phyloP scores from a whole-genome alignment of 768 basidiomycete genomes.

The Lentinula edodes region DNA sequence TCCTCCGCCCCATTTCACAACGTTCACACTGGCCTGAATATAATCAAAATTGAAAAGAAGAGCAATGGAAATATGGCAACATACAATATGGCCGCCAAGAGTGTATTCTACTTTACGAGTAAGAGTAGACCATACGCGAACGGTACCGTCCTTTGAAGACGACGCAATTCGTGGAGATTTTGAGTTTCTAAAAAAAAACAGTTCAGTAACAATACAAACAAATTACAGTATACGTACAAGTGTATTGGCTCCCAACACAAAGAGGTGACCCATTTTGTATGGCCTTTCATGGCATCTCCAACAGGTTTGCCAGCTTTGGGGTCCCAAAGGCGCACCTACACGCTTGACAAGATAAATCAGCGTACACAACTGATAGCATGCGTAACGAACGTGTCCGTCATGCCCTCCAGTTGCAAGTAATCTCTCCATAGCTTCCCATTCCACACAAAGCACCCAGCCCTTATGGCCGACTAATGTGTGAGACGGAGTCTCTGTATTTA shows the following conservation, averaged over 20 bases:
- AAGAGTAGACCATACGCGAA: constrained; percentile 85
- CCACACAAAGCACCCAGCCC: constrained; percentile 95
- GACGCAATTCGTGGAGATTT: constrained; percentile 82
- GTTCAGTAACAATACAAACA: not conserved
- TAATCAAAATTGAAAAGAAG: not conserved
- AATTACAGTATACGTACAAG: constrained; percentile 44
- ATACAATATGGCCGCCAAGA: constrained; percentile 77
- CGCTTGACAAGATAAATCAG: not conserved
- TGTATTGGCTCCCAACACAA: constrained; percentile 97
- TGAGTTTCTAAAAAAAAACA: constrained; percentile 51
- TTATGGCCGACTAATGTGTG: constrained; percentile 83
- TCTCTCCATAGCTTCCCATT: constrained; percentile 93
- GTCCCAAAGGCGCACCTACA: constrained; percentile 82
- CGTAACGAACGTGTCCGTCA: constrained; percentile 73
- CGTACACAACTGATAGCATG: not conserved
- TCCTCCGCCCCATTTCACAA: constrained; percentile 94
- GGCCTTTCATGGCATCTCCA: constrained; percentile 87
- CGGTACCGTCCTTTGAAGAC: constrained; percentile 93
- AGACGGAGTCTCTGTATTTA: constrained; percentile 88
- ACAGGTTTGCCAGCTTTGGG: constrained; percentile 85
- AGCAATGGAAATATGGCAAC: not conserved
- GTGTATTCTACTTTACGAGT: constrained; percentile 74
- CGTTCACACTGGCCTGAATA: constrained; percentile 73
- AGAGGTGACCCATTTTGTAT: constrained; percentile 94
- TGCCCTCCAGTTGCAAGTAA: constrained; percentile 91